Evolutionary conservation across 192 early-diverging fungal genomes (phyloP).

Genomic region (Podila verticillata): DNA sequence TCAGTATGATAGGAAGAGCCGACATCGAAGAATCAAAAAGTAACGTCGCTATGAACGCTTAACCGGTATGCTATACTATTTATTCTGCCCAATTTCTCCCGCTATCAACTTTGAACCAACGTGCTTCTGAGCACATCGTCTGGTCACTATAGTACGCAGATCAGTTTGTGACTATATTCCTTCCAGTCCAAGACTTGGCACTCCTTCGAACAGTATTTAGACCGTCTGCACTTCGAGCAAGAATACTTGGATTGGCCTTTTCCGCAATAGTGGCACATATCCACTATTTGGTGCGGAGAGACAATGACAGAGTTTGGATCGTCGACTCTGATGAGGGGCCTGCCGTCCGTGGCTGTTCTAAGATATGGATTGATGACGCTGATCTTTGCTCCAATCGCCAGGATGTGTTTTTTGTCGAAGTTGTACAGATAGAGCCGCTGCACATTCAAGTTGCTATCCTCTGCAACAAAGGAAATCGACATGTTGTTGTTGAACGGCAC

Average conservation of each 20-base stretch:
- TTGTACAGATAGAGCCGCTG: slow-evolving; percentile 37
- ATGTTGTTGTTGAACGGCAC: slow-evolving; percentile 37
- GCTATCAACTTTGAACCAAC: slow-evolving; percentile 28
- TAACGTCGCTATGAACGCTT: slow-evolving; percentile 28
- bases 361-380: slow-evolving; percentile 31
- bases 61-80: slow-evolving; percentile 33
- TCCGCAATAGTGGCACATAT: slow-evolving; percentile 43
- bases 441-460: slow-evolving; percentile 38
- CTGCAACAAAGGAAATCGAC: slow-evolving; percentile 44
- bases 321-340: slow-evolving; percentile 32
- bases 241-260: slow-evolving; percentile 33
- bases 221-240: slow-evolving; percentile 28
- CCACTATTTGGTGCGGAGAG: slow-evolving; percentile 36
- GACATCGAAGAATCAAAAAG: slow-evolving; percentile 26
- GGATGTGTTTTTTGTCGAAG: slow-evolving; percentile 29
- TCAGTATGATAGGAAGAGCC: slow-evolving; percentile 30
- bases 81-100: slow-evolving; percentile 32
- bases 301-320: slow-evolving; percentile 44
- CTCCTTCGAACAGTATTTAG: slow-evolving; percentile 42
- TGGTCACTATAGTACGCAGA: slow-evolving; percentile 26
- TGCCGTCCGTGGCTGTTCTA: slow-evolving; percentile 43
- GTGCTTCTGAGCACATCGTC: slow-evolving; percentile 19
- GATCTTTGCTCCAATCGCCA: slow-evolving; percentile 34
- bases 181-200: slow-evolving; percentile 43
- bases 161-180: slow-evolving; percentile 33